Conservation (phyloP, 2,329 filamentous ascomycete genomes). For the Xylaria sp. region DNA sequence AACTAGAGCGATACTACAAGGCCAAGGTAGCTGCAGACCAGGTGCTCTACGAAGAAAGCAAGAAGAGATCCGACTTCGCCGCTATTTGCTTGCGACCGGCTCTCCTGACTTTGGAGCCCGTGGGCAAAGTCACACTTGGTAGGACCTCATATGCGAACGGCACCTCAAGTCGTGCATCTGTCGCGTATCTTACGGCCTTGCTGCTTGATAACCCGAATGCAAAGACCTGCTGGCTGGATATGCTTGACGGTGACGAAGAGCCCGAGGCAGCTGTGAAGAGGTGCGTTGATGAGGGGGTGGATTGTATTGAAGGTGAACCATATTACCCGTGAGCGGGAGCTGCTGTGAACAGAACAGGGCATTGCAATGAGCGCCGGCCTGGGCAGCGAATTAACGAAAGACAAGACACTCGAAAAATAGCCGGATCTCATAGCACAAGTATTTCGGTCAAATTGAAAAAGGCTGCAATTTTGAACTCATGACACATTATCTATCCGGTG, state of each 20-base stretch:
- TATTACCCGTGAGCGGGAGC: conserved; percentile 42
- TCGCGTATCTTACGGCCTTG: conserved; percentile 62
- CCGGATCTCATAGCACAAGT: no score
- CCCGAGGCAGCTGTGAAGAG: conserved; percentile 53
- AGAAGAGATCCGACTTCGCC: conserved; percentile 49
- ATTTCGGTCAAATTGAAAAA: no score
- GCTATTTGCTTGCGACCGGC: conserved; percentile 62
- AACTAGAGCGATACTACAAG: conserved; percentile 60
- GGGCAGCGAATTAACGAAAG: no score
- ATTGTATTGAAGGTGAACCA: conserved; percentile 59
- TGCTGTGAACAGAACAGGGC: no score
- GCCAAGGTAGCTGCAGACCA: conserved; percentile 67
- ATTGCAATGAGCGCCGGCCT: no score
- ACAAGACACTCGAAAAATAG: no score
- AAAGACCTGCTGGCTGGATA: conserved; percentile 59
- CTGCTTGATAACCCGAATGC: conserved; percentile 57
- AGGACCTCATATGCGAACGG: conserved; percentile 48
- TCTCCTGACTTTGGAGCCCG: conserved; percentile 54
- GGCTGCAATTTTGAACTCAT: background rate
- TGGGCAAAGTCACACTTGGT: conserved; percentile 54
- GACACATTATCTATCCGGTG: background rate
- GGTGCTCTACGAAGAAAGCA: conserved; percentile 55
- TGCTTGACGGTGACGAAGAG: conserved; percentile 59
- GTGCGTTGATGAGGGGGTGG: conserved; percentile 55
- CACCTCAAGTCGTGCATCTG: conserved; percentile 60